These are phyloP conservation scores for Penicillium sp. DNA, from an alignment of 2,329 filamentous ascomycete genomes.

Conservation along the genomic window DNA sequence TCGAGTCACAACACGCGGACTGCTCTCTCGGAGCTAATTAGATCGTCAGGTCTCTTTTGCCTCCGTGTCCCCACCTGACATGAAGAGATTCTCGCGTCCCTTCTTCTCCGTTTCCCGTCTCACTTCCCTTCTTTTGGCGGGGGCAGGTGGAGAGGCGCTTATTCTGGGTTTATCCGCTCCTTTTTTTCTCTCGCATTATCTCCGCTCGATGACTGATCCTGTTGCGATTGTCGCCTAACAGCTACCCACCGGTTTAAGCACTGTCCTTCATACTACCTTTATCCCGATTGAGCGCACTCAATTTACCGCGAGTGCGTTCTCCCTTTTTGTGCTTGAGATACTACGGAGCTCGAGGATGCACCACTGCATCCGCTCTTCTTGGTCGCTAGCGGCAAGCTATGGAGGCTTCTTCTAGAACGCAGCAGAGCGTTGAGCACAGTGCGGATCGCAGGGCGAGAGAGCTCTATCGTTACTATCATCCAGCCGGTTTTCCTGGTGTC, in stretches of 20 bases:
- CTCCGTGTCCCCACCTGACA: slow-evolving; percentile 15
- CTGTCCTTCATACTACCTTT: not conserved
- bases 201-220: slow-evolving; percentile 5
- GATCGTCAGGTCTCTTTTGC: slow-evolving; percentile 7
- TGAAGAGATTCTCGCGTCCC: not conserved
- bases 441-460: slow-evolving; percentile 36
- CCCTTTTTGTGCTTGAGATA: not conserved
- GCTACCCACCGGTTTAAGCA: not conserved
- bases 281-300: not conserved
- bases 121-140: slow-evolving; percentile 8
- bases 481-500: slow-evolving; percentile 11
- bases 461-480: slow-evolving; percentile 41
- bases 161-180: slow-evolving; percentile 6
- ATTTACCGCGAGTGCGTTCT: not conserved
- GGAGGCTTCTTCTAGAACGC: slow-evolving; percentile 6
- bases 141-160: slow-evolving; percentile 1
- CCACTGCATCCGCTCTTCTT: slow-evolving; percentile 5
- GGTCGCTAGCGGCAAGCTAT: slow-evolving; percentile 12
- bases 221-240: slow-evolving; percentile 1
- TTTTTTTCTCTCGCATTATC: slow-evolving; percentile 1
- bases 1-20: slow-evolving; percentile 10
- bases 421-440: slow-evolving; percentile 19
- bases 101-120: not conserved
- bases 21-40: slow-evolving; percentile 8
- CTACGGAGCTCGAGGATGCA: slow-evolving; percentile 12